Evolutionary conservation across 768 basidiomycete species (phyloP).

Genomic region (Kwoniella heveanensis): DNA sequence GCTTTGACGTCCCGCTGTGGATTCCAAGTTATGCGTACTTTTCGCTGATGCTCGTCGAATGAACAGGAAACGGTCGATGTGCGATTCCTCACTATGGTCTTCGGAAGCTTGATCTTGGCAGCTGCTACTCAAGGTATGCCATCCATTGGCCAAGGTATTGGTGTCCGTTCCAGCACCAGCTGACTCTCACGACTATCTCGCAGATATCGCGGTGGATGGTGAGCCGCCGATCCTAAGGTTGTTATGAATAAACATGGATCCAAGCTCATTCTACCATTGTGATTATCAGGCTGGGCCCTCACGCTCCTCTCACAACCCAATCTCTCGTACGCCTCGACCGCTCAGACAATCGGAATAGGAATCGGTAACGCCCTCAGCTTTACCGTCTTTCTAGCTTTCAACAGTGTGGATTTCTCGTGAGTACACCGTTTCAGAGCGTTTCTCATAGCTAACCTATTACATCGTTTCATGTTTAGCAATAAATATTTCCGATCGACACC

Average conservation of each 20-base stretch:
- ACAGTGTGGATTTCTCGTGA: conserved; percentile 86
- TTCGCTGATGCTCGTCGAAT: too few relatives aligned
- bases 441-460: too few relatives aligned
- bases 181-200: conserved; percentile 60
- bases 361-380: conserved; percentile 94
- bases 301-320: conserved; percentile 82
- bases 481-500: conserved; percentile 59
- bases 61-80: conserved; percentile 83
- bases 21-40: too few relatives aligned
- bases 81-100: conserved; percentile 73
- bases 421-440: too few relatives aligned
- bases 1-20: too few relatives aligned
- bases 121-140: conserved; percentile 92
- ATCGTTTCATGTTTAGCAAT: too few relatives aligned
- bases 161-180: too few relatives aligned
- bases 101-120: conserved; percentile 86
- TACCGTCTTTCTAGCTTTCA: conserved; percentile 95
- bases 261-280: background rate
- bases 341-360: conserved; percentile 95
- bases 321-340: conserved; percentile 93
- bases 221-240: conserved; percentile 2
- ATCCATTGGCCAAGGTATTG: background rate
- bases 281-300: conserved; percentile 57
- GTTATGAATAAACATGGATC: background rate
- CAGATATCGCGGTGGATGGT: conserved; percentile 97